These are phyloP conservation scores for Gilbertella persicaria DNA, from an alignment of 371 early-diverging fungal species.

Conservation along the genomic window DNA sequence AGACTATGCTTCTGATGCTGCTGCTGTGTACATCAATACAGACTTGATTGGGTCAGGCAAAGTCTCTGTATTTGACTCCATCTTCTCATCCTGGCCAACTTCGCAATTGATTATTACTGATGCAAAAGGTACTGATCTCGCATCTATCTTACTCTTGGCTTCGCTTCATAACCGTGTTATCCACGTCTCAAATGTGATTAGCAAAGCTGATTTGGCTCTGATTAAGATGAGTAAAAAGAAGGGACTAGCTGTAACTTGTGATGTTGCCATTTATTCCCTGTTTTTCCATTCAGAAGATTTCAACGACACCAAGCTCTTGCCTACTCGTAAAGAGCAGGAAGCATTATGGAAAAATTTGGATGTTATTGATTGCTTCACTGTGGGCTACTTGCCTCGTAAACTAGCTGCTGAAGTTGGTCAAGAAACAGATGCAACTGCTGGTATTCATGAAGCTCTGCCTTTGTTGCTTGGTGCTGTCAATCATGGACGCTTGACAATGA, in stretches of 20 bases:
- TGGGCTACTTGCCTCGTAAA: constrained; percentile 72
- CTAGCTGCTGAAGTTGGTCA: constrained; percentile 57
- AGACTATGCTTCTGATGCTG: constrained; percentile 43
- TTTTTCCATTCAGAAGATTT: constrained; percentile 65
- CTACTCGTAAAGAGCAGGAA: constrained; percentile 58
- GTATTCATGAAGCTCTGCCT: constrained; percentile 78
- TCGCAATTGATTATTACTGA: constrained; percentile 76
- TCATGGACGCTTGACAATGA: constrained; percentile 77
- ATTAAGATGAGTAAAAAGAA: constrained; percentile 86
- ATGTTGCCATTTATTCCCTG: constrained; percentile 82
- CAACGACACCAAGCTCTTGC: constrained; percentile 45
- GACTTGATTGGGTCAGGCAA: constrained; percentile 53
- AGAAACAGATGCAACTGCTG: constrained; percentile 45
- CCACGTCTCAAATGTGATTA: constrained; percentile 85
- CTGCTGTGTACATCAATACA: constrained; percentile 63
- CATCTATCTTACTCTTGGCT: constrained; percentile 84
- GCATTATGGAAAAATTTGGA: constrained; percentile 81
- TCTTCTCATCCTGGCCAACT: constrained; percentile 78
- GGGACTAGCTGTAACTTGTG: constrained; percentile 92
- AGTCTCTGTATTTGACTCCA: constrained; percentile 58
- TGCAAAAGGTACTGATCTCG: constrained; percentile 86
- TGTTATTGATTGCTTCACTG: constrained; percentile 88
- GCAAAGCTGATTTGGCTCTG: constrained; percentile 79
- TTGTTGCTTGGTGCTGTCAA: constrained; percentile 83
- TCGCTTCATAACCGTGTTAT: constrained; percentile 79